Conservation (phyloP, 2,329 filamentous ascomycete species). For the Colletotrichum camelliae region DNA sequence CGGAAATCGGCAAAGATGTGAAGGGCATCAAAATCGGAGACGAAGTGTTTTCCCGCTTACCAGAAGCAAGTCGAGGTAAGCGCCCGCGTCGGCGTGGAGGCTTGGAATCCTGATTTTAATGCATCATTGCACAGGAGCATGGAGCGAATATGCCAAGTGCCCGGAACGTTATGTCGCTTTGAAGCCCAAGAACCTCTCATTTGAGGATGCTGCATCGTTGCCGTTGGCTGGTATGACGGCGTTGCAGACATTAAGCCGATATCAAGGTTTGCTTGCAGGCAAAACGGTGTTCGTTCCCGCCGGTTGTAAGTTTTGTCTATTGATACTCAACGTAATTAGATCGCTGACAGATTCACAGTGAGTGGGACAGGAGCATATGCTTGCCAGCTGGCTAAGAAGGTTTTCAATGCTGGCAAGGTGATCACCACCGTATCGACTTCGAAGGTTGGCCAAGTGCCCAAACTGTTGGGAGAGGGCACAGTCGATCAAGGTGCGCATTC, state of each 20-base stretch:
- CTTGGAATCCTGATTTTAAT: fast-evolving
- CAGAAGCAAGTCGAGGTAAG: not conserved
- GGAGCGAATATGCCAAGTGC: not conserved
- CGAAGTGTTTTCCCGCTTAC: not conserved
- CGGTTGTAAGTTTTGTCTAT: not conserved
- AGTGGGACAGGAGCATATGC: not conserved
- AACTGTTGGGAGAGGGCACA: not conserved
- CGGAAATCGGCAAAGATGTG: not conserved
- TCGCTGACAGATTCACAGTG: not conserved
- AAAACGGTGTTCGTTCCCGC: not conserved
- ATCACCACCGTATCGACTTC: not conserved
- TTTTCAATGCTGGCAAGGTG: not conserved
- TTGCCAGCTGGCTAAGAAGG: not conserved
- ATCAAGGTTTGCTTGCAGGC: not conserved
- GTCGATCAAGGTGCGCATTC: not conserved
- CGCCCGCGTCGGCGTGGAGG: fast-evolving
- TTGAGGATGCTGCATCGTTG: not conserved
- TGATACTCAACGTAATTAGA: not conserved
- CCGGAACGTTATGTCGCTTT: not conserved
- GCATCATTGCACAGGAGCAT: not conserved
- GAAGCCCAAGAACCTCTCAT: not conserved
- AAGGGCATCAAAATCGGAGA: not conserved
- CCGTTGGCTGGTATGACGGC: not conserved
- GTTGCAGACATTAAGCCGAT: not conserved
- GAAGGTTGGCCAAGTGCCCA: not conserved